Base-by-base conservation (phyloP, 306 rosid species). In the Fragaria ananassa region DNA sequence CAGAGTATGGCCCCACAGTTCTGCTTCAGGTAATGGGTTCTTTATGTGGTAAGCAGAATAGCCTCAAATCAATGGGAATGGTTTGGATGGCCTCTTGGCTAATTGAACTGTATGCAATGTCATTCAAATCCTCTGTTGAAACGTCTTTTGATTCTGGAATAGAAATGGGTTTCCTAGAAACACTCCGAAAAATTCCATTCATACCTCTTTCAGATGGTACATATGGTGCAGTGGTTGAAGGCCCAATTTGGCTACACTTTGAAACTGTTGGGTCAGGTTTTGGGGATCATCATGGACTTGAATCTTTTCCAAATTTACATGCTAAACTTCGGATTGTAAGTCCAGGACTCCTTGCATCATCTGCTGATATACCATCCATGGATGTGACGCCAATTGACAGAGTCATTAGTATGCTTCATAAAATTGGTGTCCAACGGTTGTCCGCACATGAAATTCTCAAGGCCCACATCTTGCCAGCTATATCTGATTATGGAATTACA, bases 191-290 rank as follows among this genome's bases (percentile, higher is more conserved):
- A 71, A 81, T 76, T 19, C 82, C 91, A 10, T 87, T 90, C 76
- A 82, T 94, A 77, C 98, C 96, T 81, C 98, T 94, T 78, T 94
- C 98, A 71, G 88, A 94, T 86, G 97, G 97, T 77, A 83, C 90
- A 45, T 90, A 75, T 87, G 83, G 92, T 66, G 86, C 98, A 44
- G 79, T 92, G 19, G 75, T 84, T 75, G 91, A 86, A 76, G 97
- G 96, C 56, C 85, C 95, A 72, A 92, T 94, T 76, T 94, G 98
- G 98, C 81, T 94, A 78, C 95, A 86, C 50, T 83, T 80, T 79
- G 88, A 87, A 81, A 70, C 77, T 31, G 78, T 69, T 57, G 79
- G 78, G 85, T 64, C 83, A n/a, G 88, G 87, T 42, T 74, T 81
- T 83, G 89, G 85, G 62, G 85, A 86, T 31, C 89, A 77, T 71